Conservation (phyloP, 2,329 filamentous ascomycete species). For the Parascedosporium putredinis region DNA sequence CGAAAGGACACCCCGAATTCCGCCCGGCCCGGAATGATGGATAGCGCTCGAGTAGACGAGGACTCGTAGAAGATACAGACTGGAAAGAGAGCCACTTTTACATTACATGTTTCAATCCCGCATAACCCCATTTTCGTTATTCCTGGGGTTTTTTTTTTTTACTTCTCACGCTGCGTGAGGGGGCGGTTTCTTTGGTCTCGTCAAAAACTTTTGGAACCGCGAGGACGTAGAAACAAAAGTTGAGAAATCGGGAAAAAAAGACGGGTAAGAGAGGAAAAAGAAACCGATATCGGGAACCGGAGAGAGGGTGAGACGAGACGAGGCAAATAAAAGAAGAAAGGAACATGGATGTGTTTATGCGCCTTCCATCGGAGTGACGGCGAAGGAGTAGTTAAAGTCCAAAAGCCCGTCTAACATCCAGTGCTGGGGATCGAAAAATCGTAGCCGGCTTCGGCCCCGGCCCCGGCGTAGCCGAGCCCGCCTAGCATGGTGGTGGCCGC, state of each 20-base stretch:
- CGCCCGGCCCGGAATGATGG: no score
- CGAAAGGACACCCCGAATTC: no score
- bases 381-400: slow-evolving; percentile 63
- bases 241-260: no score
- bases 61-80: neutral
- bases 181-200: neutral
- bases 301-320: no score
- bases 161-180: no score
- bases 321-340: slow-evolving; percentile 1
- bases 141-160: neutral
- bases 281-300: no score
- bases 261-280: no score
- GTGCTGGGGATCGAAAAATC: slow-evolving; percentile 84
- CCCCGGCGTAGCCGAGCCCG: slow-evolving; percentile 26
- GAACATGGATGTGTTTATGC: slow-evolving; percentile 22
- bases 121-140: no score
- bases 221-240: no score
- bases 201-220: no score
- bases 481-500: slow-evolving; percentile 34
- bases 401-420: slow-evolving; percentile 86
- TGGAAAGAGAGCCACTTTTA: neutral
- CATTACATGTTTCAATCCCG: neutral
- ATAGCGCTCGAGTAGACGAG: no score
- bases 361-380: slow-evolving; percentile 41
- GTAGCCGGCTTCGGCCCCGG: slow-evolving; percentile 59